Conservation (phyloP, 2,329 filamentous ascomycete species). For the Davidsoniella virescens region DNA sequence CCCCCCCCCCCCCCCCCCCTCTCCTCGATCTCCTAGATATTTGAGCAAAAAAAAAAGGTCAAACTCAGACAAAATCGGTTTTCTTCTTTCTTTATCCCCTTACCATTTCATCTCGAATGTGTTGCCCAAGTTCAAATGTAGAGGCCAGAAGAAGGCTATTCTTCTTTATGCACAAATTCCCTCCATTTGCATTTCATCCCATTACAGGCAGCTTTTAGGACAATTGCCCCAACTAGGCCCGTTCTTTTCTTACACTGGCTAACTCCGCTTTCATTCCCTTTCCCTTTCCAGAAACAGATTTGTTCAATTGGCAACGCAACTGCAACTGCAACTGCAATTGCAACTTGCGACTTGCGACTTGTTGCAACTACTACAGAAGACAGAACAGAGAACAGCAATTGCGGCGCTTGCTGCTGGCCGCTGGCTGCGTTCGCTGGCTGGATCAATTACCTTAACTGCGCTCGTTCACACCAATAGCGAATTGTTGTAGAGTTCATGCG, state of each 20-base stretch:
- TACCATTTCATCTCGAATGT: neutral
- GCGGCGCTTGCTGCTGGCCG: too few species aligned
- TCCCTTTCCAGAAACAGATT: neutral
- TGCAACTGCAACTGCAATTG: too few species aligned
- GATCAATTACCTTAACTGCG: neutral
- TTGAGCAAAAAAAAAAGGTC: neutral
- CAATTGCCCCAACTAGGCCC: too few species aligned
- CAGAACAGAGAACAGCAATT: too few species aligned
- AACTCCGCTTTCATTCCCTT: conserved; percentile 9
- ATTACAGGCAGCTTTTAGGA: too few species aligned
- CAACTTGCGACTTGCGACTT: too few species aligned
- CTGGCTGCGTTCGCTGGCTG: too few species aligned
- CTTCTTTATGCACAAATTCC: neutral
- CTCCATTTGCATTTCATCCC: neutral
- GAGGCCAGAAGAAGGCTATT: neutral
- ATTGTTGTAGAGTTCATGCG: neutral
- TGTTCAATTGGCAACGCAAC: too few species aligned
- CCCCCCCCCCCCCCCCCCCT: neutral
- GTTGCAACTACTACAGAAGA: too few species aligned
- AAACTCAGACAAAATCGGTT: neutral
- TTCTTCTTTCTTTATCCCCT: neutral
- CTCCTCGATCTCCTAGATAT: conserved; percentile 5
- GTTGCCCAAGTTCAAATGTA: neutral
- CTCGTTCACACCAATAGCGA: neutral
- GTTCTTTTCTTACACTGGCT: neutral